Conservation (phyloP, 192 early-diverging fungal species). For the Gryganskiella cystojenkinii region DNA sequence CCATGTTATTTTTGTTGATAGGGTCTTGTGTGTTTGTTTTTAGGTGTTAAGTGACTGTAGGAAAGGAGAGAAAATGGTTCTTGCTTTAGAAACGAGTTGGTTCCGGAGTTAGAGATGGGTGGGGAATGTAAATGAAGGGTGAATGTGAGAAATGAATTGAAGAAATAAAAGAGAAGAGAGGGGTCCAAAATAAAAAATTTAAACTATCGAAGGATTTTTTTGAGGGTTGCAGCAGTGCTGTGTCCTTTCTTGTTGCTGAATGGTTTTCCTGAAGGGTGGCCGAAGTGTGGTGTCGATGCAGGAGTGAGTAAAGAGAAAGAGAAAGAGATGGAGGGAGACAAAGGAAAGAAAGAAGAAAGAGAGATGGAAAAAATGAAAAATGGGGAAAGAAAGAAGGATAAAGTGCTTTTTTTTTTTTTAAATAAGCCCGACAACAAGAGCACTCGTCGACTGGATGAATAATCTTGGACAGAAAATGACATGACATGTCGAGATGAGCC, state of each 20-base stretch:
- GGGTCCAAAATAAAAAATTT: background rate
- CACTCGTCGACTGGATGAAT: background rate
- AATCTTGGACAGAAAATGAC: background rate
- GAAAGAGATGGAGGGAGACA: background rate
- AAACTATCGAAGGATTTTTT: background rate
- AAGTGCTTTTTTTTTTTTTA: background rate
- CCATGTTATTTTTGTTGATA: conserved; percentile 21
- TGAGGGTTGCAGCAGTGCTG: background rate
- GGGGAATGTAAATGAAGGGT: too few species aligned
- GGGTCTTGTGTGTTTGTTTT: too few species aligned
- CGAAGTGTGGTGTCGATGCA: too few species aligned
- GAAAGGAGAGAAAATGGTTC: too few species aligned
- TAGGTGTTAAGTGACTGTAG: background rate
- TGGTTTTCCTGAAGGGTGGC: background rate
- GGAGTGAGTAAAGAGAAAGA: background rate
- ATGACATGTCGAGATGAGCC: too few species aligned
- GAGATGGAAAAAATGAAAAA: background rate
- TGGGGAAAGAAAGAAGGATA: background rate
- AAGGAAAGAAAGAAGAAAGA: background rate
- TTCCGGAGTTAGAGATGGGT: too few species aligned
- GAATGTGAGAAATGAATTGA: background rate
- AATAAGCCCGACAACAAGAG: background rate
- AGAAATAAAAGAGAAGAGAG: background rate
- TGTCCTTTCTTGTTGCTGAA: too few species aligned
- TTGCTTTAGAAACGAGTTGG: too few species aligned